Percentiles rank a stretch among this genome's conserved stretches.
These are phyloP conservation scores for Cryptococcus jaspeensis DNA, from an alignment of 1,284 basidiomycete genomes.

Conservation along the genomic window DNA sequence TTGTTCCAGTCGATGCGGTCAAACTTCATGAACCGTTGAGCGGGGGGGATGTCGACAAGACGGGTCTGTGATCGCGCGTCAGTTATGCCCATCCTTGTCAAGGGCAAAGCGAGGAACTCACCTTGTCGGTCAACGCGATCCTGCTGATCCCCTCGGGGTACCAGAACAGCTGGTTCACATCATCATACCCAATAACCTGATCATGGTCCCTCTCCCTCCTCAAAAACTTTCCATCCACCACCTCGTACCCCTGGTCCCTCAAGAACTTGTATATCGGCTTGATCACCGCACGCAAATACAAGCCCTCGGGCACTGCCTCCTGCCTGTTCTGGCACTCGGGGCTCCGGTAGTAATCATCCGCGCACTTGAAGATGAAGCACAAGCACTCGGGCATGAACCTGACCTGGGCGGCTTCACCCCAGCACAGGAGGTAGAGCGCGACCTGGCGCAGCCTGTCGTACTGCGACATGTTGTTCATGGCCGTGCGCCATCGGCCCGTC, in stretches of 20 bases:
- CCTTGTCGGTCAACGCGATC: conserved; percentile 85
- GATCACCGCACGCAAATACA: conserved; percentile 86
- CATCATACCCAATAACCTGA: conserved; percentile 96
- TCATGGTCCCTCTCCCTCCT: conserved; percentile 90
- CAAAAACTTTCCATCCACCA: conserved; percentile 93
- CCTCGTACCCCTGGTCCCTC: conserved; percentile 96
- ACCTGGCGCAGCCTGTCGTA: conserved; percentile 97
- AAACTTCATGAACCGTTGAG: conserved; percentile 91
- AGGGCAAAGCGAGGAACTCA: conserved; percentile 45
- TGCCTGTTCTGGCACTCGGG: conserved; percentile 95
- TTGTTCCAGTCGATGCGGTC: conserved; percentile 91
- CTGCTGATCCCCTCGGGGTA: conserved; percentile 97
- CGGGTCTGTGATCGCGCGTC: conserved; percentile 61
- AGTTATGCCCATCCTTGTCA: background rate
- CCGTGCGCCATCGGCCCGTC: conserved; percentile 89
- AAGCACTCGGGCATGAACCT: conserved; percentile 97
- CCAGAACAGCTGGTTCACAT: conserved; percentile 99
- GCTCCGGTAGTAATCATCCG: conserved; percentile 98
- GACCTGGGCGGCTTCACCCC: conserved; percentile 98
- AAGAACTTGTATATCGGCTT: conserved; percentile 98
- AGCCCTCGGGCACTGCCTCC: conserved; percentile 91
- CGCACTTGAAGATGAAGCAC: conserved; percentile 99
- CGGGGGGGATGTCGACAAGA: conserved; percentile 81
- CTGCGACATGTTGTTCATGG: conserved; percentile 98
- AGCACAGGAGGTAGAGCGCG: conserved; percentile 91